Evolutionary conservation across 495 filamentous ascomycete species (phyloP), one percentile per base, ranked within the genome.

Genomic region (Tetracladium marchalianum): DNA sequence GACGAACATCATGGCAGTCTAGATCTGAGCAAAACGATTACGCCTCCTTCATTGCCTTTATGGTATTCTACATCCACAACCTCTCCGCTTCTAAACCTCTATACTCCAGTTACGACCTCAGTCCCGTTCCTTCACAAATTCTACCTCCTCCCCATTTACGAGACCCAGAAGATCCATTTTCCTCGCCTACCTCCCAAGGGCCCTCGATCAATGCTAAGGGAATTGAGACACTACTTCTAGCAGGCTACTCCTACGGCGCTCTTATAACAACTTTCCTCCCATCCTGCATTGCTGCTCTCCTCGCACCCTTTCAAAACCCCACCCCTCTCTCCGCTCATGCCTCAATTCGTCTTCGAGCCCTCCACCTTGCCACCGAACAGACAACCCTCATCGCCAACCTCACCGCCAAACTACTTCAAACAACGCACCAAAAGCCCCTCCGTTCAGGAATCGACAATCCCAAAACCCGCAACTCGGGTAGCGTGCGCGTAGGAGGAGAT

Each of bases 181-280:
- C 41, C 7, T 16, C 40, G 12, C 11, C 31, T 19, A 6, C 16
- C 42, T 9, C 12, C n/a, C 5, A n/a, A 16, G 27, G n/a, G 4
- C 40, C 31, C 27, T 13, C 38, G 8, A 11, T 22, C 22, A 27
- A 27, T 27, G 7, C 32, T 16, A 38, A 27, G 4, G 13, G 19
- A 5, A 18, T 37, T 9, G 18, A 11, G 39, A 41, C 9, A 7
- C 46, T 89, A 5, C 58, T 95, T 1, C 59, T 93, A 4, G 84
- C 74, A 1, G 92, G 92, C 35, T 97, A 97, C 62, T 96, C 90
- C 0, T 97, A 95, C 58, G 92, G 92, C 32, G 82, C 87, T 5
- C 68, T 95, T 49, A 77, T 97, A 35, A 77, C 85, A 10, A 77
- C 73, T 4, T 77, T 80, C 51, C 76, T 90, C 5, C 89, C 88